phyloP scores from a whole-genome alignment of 2,329 filamentous ascomycete species.

The Stagonosporopsis chrysanthemi region DNA sequence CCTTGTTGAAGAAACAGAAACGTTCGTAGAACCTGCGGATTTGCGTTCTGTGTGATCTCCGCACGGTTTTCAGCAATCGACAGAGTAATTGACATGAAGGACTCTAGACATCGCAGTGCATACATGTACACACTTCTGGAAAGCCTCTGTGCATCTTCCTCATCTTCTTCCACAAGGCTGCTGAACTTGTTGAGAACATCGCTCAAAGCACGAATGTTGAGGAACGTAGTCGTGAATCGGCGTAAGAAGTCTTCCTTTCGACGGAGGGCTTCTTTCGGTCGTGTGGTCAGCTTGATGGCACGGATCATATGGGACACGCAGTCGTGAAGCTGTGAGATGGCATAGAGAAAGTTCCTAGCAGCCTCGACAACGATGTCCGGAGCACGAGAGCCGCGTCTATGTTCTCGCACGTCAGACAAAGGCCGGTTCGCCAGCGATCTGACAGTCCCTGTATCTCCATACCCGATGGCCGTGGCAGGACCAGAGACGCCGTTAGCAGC shows the following conservation, averaged over 20 bases:
- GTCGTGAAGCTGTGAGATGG: slow-evolving; percentile 60
- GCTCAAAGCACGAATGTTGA: slow-evolving; percentile 64
- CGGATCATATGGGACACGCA: slow-evolving; percentile 47
- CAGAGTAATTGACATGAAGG: slow-evolving; percentile 48
- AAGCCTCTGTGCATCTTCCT: slow-evolving; percentile 53
- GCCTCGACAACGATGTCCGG: slow-evolving; percentile 62
- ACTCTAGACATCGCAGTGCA: slow-evolving; percentile 45
- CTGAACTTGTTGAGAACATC: slow-evolving; percentile 61
- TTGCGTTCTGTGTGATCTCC: slow-evolving; percentile 63
- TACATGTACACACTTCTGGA: slow-evolving; percentile 47
- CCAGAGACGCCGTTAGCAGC: slow-evolving; percentile 40
- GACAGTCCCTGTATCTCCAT: slow-evolving; percentile 46
- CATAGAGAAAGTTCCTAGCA: slow-evolving; percentile 63
- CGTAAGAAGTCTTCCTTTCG: slow-evolving; percentile 58
- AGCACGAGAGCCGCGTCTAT: slow-evolving; percentile 57
- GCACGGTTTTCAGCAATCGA: slow-evolving; percentile 47
- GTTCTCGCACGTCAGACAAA: slow-evolving; percentile 65
- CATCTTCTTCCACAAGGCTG: slow-evolving; percentile 58
- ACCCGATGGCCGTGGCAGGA: slow-evolving; percentile 43
- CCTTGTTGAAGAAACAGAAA: slow-evolving; percentile 67
- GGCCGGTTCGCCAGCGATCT: slow-evolving; percentile 54
- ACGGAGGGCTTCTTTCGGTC: slow-evolving; percentile 53
- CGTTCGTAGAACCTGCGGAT: slow-evolving; percentile 65
- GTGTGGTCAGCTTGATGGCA: slow-evolving; percentile 47
- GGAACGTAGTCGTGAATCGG: slow-evolving; percentile 63